These are phyloP conservation scores for Diversispora eburnea DNA, from an alignment of 192 early-diverging fungal genomes.

Conservation along the genomic window DNA sequence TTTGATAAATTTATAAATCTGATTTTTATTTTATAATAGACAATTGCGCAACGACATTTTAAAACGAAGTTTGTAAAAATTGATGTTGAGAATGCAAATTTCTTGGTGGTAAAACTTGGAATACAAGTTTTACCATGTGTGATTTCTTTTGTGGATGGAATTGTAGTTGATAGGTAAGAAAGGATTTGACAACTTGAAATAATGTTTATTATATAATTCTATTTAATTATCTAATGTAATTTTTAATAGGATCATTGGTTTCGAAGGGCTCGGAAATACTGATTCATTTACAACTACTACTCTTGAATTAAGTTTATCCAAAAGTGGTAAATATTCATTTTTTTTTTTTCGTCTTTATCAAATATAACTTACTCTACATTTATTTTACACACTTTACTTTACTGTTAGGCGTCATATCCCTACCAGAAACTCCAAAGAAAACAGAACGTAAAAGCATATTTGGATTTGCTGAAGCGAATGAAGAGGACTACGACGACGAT, in stretches of 20 bases:
- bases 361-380: neutral
- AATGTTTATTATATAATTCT: constrained; percentile 17
- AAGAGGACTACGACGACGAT: constrained; percentile 26
- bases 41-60: constrained; percentile 73
- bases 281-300: constrained; percentile 78
- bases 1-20: neutral
- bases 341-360: neutral
- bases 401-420: constrained; percentile 21
- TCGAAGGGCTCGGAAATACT: constrained; percentile 88
- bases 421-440: neutral
- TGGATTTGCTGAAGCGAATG: constrained; percentile 6
- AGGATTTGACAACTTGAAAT: neutral
- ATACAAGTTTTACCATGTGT: constrained; percentile 88
- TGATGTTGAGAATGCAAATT: constrained; percentile 84
- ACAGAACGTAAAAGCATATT: constrained; percentile 17
- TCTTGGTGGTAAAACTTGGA: constrained; percentile 85
- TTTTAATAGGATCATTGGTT: constrained; percentile 72
- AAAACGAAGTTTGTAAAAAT: constrained; percentile 86
- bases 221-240: neutral
- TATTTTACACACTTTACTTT: neutral
- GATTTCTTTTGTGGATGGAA: constrained; percentile 71
- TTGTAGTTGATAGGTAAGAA: constrained; percentile 64
- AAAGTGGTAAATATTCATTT: constrained; percentile 12
- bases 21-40: constrained; percentile 26
- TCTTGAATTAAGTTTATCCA: constrained; percentile 62